Percentiles rank a stretch among this genome's conserved stretches.
Conservation (phyloP, 441 rosid species). For the Gossypium gossypioides region DNA sequence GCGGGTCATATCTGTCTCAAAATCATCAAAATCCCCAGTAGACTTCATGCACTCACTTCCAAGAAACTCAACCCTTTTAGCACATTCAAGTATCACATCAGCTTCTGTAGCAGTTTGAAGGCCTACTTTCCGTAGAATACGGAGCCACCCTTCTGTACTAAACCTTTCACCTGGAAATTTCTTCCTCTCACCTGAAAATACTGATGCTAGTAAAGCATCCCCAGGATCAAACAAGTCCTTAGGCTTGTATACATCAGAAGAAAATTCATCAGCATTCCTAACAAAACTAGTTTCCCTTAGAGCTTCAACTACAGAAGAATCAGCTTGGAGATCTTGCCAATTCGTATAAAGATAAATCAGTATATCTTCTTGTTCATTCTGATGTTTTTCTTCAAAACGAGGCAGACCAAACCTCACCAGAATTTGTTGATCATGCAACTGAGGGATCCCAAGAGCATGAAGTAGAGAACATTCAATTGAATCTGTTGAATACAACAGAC, state of each 20-base stretch:
- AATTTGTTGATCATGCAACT: constrained; percentile 77
- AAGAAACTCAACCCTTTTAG: constrained; percentile 69
- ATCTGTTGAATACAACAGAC: constrained; percentile 62
- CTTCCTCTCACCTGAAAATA: constrained; percentile 77
- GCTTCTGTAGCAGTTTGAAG: constrained; percentile 71
- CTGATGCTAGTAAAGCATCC: constrained; percentile 76
- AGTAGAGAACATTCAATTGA: constrained; percentile 63
- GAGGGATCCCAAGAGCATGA: constrained; percentile 77
- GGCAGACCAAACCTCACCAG: constrained; percentile 82
- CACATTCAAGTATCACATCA: constrained; percentile 87
- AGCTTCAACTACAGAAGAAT: constrained; percentile 72
- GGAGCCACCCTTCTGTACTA: constrained; percentile 76
- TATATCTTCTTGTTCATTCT: constrained; percentile 75
- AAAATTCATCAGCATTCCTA: constrained; percentile 70
- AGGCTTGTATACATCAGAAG: constrained; percentile 52
- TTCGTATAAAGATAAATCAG: constrained; percentile 57
- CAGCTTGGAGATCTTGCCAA: constrained; percentile 70
- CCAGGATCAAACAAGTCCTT: constrained; percentile 86
- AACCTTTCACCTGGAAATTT: constrained; percentile 98
- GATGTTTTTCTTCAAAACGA: constrained; percentile 63
- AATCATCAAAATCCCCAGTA: constrained; percentile 43
- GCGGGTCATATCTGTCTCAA: constrained; percentile 41
- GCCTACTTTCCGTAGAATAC: constrained; percentile 72
- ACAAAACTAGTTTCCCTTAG: constrained; percentile 80
- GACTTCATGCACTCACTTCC: constrained; percentile 55